These are phyloP conservation scores for Globisporangium uncinulatum DNA, from an alignment of 352 stramenopile species.

Conservation along the genomic window DNA sequence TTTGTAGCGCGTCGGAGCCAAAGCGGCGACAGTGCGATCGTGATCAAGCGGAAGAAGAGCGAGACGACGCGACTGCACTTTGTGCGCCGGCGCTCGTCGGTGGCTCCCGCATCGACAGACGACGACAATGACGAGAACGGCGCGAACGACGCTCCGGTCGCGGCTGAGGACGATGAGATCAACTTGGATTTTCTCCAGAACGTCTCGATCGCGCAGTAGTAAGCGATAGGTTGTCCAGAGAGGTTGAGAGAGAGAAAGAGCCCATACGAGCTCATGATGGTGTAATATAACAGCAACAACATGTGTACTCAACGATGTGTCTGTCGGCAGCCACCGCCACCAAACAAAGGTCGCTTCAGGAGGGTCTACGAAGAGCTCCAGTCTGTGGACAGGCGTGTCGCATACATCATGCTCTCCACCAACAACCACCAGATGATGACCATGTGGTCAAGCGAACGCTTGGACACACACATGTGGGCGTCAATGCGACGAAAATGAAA, in stretches of 20 bases:
- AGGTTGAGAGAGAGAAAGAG: not conserved
- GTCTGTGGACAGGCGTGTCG: not conserved
- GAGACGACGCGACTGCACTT: slow-evolving; percentile 30
- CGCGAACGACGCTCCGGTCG: slow-evolving; percentile 16
- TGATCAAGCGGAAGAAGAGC: slow-evolving; percentile 24
- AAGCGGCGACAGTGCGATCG: slow-evolving; percentile 3
- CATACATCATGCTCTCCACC: not conserved
- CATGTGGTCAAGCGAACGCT: not conserved
- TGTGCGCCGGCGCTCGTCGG: slow-evolving; percentile 23
- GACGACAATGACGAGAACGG: slow-evolving; percentile 26
- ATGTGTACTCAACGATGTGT: too few species aligned
- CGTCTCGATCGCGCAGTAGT: slow-evolving; percentile 24
- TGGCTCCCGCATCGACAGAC: slow-evolving; percentile 14
- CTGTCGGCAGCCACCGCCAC: too few species aligned
- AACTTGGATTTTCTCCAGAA: slow-evolving; percentile 82
- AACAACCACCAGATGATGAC: too few species aligned
- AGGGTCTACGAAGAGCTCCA: not conserved
- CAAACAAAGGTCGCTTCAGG: too few species aligned
- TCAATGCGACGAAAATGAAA: too few species aligned
- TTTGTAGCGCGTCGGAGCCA: slow-evolving; percentile 1
- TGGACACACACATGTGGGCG: too few species aligned
- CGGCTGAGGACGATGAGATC: slow-evolving; percentile 45
- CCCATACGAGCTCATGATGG: too few species aligned
- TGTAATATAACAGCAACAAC: too few species aligned
- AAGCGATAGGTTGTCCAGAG: not conserved